Percentiles rank a stretch among this genome's conserved stretches.
Conservation (phyloP, 352 stramenopile genomes). For the Hyaloperonospora arabidopsidis region DNA sequence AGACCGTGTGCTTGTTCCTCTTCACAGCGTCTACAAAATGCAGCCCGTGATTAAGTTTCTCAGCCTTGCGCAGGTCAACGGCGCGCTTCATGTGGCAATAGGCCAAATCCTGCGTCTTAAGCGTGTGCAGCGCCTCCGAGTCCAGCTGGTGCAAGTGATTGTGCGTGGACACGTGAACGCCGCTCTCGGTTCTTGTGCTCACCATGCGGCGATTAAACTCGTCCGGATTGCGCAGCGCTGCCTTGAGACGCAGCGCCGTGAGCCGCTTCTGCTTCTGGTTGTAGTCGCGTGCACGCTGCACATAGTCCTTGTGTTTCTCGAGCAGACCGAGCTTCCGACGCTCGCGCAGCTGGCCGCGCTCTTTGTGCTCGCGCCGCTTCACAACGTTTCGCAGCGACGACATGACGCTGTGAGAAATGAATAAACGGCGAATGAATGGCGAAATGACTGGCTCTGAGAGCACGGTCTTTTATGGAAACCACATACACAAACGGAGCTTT, state of each 20-base stretch:
- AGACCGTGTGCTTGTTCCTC: slow-evolving; percentile 90
- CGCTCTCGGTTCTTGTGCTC: slow-evolving; percentile 61
- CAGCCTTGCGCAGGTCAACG: slow-evolving; percentile 68
- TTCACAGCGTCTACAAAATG: slow-evolving; percentile 75
- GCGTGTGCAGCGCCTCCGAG: slow-evolving; percentile 73
- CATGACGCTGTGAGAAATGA: slow-evolving; percentile 7
- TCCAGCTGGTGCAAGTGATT: slow-evolving; percentile 62
- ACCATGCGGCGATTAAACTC: slow-evolving; percentile 99
- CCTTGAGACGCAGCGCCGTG: slow-evolving; percentile 86
- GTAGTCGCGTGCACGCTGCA: slow-evolving; percentile 91
- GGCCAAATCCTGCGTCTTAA: slow-evolving; percentile 95
- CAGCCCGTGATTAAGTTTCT: slow-evolving; percentile 65
- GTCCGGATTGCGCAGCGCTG: slow-evolving; percentile 95
- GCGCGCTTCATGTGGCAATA: slow-evolving; percentile 89
- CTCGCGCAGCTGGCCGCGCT: slow-evolving; percentile 90
- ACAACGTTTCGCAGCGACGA: slow-evolving; percentile 95
- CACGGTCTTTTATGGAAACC: too few species aligned
- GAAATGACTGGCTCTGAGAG: too few species aligned
- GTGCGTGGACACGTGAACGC: slow-evolving; percentile 68
- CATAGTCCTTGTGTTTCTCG: slow-evolving; percentile 99
- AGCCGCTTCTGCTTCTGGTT: slow-evolving; percentile 91
- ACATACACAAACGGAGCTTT: too few species aligned
- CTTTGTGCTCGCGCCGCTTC: slow-evolving; percentile 98
- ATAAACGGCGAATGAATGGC: too few species aligned
- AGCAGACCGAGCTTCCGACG: slow-evolving; percentile 92